phyloP scores from a whole-genome alignment of 129 eudicot genomes.

The Artemisia annua region DNA sequence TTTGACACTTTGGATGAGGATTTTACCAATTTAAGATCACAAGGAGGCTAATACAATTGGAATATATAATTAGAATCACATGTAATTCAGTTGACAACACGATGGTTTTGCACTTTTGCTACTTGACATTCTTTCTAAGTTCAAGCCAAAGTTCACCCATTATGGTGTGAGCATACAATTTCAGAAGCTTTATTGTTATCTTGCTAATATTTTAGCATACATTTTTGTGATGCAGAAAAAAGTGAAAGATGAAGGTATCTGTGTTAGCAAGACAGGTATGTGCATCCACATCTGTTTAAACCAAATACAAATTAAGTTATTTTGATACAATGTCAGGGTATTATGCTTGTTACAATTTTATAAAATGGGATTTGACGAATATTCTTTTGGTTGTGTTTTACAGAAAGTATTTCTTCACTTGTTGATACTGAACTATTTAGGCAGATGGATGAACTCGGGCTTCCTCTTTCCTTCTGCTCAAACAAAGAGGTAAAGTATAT shows the following conservation, averaged over 20 bases:
- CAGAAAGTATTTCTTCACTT: constrained; percentile 30
- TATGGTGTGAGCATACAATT: background rate
- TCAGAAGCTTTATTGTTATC: background rate
- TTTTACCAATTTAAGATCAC: background rate
- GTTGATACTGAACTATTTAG: constrained; percentile 52
- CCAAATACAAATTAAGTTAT: no score
- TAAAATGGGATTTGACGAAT: constrained; percentile 6
- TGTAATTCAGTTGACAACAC: background rate
- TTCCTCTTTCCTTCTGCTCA: constrained; percentile 77
- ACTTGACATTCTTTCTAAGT: background rate
- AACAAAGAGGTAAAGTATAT: constrained; percentile 63
- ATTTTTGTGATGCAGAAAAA: constrained; percentile 30
- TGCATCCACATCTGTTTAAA: background rate
- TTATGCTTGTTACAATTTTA: background rate
- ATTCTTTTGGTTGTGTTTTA: constrained; percentile 17
- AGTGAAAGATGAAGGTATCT: constrained; percentile 17
- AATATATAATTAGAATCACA: background rate
- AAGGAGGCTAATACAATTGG: background rate
- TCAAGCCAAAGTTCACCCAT: constrained; percentile 8
- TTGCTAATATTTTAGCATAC: constrained; percentile 2
- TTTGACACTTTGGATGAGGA: background rate
- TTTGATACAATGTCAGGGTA: no score
- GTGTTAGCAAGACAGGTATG: constrained; percentile 15
- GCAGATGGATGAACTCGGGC: constrained; percentile 76
- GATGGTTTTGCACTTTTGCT: background rate